Conservation (phyloP, 805 yeast species). For the Spathaspora gorwiae region DNA sequence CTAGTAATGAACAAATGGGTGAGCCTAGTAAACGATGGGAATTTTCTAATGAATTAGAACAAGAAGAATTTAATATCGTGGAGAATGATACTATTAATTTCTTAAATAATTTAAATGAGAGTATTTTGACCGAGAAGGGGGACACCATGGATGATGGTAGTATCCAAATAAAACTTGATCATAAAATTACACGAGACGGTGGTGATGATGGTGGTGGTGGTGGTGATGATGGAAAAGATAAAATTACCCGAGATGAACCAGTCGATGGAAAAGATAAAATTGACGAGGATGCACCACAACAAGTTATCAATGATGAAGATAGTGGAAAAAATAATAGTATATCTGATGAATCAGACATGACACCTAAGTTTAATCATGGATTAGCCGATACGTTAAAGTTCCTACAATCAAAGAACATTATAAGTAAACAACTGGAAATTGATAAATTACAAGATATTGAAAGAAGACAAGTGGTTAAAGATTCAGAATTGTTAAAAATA, state of each 20-base stretch:
- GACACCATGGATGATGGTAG: neutral
- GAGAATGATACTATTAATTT: conserved; percentile 32
- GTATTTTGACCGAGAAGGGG: neutral
- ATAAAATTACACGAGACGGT: no score
- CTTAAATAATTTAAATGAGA: conserved; percentile 17
- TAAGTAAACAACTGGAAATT: conserved; percentile 4
- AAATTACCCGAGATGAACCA: neutral
- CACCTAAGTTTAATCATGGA: conserved; percentile 15
- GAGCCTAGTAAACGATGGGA: conserved; percentile 12
- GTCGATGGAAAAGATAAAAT: neutral
- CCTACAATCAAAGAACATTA: conserved; percentile 20
- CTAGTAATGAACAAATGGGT: no score
- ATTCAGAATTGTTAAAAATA: conserved; percentile 26
- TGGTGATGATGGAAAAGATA: no score
- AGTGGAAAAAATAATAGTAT: neutral
- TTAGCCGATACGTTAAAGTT: conserved; percentile 25
- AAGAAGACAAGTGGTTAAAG: conserved; percentile 19
- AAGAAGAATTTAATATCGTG: conserved; percentile 2
- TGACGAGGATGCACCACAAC: neutral
- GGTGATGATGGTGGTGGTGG: no score
- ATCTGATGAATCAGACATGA: neutral
- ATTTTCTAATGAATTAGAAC: conserved; percentile 10
- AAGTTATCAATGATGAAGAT: neutral
- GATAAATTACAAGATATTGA: conserved; percentile 11
- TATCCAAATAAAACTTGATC: no score